Evolutionary conservation across 768 basidiomycete genomes (phyloP), one percentile per base, ranked within the genome.

Genomic region (Kwoniella newhampshirensis): DNA sequence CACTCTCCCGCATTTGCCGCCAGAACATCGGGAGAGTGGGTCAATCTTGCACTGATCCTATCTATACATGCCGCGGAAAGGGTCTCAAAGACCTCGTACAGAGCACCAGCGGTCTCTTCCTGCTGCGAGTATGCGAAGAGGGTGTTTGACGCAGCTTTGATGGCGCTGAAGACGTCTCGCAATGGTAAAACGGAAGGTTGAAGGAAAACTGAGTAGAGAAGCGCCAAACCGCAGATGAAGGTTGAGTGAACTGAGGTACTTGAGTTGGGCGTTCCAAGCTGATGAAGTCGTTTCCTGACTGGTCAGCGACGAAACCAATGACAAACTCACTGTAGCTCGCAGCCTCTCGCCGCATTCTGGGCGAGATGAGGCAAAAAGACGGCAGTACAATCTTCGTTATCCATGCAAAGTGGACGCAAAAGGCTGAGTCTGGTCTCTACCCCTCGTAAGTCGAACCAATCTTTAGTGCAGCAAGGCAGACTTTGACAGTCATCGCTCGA

Each of bases 21-120:
- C 3, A 15, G 6, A 15, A 25, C n/a, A 36, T 11, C 30, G 21
- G 35, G 11, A 7, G 50, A 40, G 4, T 30, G 7, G 3, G 30
- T 23, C 9, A 32, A 44, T 3, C 32, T 21, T 21, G 23, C 37
- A 9, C 59, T 39, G 30, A 54, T 25, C 15, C 51, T 55, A n/a
- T 63, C 61, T 3, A 63, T 63, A 51, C 61, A 63, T 5, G 35
- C 61, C 2, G 56, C 46, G 4, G 61, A 63, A 4, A 63, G 52
- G n/a, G 57, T 56, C 37, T 63, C 61, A 28, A 63, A 63, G 3
- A 63, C 57, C 15, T 63, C 57, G 37, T 43, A 58, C n/a, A 63
- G 47, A 4, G 57, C 61, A 21, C 26, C 48, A 4, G 55, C 49
- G 2, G 46, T 35, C 15, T 60, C 45, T 6, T 35, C 23, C 15